These are phyloP conservation scores for Dactylis glomerata DNA, from an alignment of 176 grass and related monocot species.

Conservation along the genomic window DNA sequence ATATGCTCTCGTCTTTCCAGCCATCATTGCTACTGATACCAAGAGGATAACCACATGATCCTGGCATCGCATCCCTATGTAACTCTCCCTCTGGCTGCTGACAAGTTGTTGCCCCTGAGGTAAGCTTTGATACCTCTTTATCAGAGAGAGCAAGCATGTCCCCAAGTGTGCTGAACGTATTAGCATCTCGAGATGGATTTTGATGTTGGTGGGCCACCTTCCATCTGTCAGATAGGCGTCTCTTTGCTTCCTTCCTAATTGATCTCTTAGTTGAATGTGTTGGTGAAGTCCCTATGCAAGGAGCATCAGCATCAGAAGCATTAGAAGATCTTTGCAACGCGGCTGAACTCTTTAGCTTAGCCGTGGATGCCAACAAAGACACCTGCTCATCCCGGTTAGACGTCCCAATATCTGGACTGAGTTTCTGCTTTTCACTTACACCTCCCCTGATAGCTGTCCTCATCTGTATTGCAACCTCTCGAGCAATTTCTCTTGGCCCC, in stretches of 20 bases:
- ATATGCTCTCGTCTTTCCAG: conserved; percentile 45
- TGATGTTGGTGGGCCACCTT: conserved; percentile 41
- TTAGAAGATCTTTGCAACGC: conserved; percentile 18
- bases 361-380: not conserved
- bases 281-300: conserved; percentile 25
- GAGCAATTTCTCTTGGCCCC: conserved; percentile 53
- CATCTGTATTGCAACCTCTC: conserved; percentile 51
- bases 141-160: conserved; percentile 73
- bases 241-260: conserved; percentile 65
- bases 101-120: not conserved
- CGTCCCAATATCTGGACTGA: conserved; percentile 12
- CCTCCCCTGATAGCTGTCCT: conserved; percentile 34
- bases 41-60: conserved; percentile 24
- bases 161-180: conserved; percentile 45
- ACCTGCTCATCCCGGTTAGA: conserved; percentile 3
- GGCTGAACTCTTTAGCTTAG: conserved; percentile 26
- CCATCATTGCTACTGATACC: conserved; percentile 55
- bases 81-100: conserved; percentile 11
- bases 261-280: conserved; percentile 47
- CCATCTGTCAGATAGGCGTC: conserved; percentile 74
- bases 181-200: conserved; percentile 27
- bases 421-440: conserved; percentile 21
- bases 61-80: conserved; percentile 3
- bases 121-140: conserved; percentile 35
- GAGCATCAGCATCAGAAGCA: not conserved